Evolutionary conservation across 169 alveolate genomes (phyloP), one percentile per base, ranked within the genome.

Genomic region (Eimeria zaria): DNA sequence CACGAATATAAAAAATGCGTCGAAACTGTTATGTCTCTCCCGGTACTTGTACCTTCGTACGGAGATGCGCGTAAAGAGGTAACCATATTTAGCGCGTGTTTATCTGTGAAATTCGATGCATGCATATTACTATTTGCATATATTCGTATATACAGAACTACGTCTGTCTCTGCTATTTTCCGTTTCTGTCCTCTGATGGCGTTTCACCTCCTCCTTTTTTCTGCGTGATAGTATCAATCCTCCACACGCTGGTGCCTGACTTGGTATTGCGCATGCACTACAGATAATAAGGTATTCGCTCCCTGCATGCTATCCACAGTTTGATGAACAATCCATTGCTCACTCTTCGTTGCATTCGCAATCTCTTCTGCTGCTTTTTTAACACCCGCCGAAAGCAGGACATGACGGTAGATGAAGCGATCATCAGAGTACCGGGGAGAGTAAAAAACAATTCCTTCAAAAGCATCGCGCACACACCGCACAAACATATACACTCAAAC

Each of bases 401-500:
- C 98, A 89, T 97, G 98, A 11, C 99, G 98, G 76, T 98, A 98
- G 22, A 97, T 97, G 85, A 98, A 98, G 85, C 98, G 98, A 95
- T 98, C 98, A 88, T 98, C 99, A 74, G 97, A 80, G 93, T 97
- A 98, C 69, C 98, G 81, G 24, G 99, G 98, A 24, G 99, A 98
- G 97, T 98, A 98, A 91, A 98, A 97, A 27, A 98, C 99, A 51
- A 97, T 98, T 39, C 99, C 99, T 91, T 22, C 62, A 46, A 22
- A 85, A 53, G 64, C 83, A 27, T 44, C 41, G 27, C 39, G 78
- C 58, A 41, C 73, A 11, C 36, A 2, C 78, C 18, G 48, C 41
- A 8, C 46, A 67, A 67, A 30, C 41, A 44, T 18, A 30, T 46
- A 24, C 78, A 67, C 9, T 30, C 39, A 24, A 36, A 36, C 84